Evolutionary conservation across 495 filamentous ascomycete genomes (phyloP).

Genomic region (Lasiosphaeria hispida): DNA sequence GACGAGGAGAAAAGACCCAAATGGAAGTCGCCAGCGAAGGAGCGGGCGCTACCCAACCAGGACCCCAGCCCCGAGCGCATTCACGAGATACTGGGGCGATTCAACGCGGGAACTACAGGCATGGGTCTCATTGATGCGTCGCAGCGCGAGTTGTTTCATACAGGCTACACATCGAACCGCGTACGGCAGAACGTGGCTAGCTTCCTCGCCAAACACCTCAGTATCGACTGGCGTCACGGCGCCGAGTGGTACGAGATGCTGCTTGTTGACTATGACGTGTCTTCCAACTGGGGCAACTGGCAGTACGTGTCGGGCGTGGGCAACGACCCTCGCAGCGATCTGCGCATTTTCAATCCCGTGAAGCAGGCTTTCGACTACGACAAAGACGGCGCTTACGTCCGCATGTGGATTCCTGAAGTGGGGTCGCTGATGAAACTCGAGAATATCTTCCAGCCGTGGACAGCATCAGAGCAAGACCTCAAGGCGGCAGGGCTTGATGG

Average conservation of each 20-base stretch:
- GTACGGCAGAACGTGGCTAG: conserved; percentile 69
- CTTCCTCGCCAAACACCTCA: conserved; percentile 67
- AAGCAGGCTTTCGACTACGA: conserved; percentile 73
- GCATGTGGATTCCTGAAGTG: conserved; percentile 64
- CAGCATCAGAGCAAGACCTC: conserved; percentile 49
- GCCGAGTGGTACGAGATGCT: conserved; percentile 75
- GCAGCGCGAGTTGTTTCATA: conserved; percentile 64
- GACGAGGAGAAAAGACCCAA: conserved; percentile 23
- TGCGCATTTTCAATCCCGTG: conserved; percentile 68
- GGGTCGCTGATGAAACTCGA: conserved; percentile 48
- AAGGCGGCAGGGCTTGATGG: conserved; percentile 49
- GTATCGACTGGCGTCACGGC: conserved; percentile 73
- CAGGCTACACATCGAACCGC: conserved; percentile 70
- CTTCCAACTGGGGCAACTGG: conserved; percentile 76
- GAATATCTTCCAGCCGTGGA: conserved; percentile 64
- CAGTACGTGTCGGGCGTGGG: conserved; percentile 72
- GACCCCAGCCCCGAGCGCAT: conserved; percentile 32
- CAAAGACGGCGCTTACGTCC: conserved; percentile 60
- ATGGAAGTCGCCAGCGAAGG: conserved; percentile 36
- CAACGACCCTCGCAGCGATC: conserved; percentile 65
- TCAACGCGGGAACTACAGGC: conserved; percentile 62
- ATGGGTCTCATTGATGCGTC: conserved; percentile 69
- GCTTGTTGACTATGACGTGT: conserved; percentile 68
- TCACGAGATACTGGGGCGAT: conserved; percentile 44
- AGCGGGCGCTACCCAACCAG: conserved; percentile 26